A percentile compares a stretch with the other conserved stretches of the same genome.
phyloP scores from a whole-genome alignment of 306 rosid species.

The Castanea mollissima region DNA sequence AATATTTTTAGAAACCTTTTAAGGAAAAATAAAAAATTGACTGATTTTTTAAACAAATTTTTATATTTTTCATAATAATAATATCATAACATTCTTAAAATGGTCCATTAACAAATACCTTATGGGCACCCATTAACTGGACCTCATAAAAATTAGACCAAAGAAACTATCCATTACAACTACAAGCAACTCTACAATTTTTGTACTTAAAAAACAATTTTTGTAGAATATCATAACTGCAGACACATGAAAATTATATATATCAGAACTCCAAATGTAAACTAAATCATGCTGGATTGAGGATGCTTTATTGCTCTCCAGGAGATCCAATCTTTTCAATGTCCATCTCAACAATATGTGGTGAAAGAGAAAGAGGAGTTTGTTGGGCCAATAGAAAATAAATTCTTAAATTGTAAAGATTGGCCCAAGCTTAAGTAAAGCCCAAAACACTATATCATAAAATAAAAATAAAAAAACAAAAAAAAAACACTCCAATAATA shows the following conservation, averaged over 20 bases:
- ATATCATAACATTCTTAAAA: neutral
- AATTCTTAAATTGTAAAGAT: too few relatives aligned
- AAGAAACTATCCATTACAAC: slow-evolving; percentile 32
- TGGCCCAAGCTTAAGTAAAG: too few relatives aligned
- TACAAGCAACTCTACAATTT: slow-evolving; percentile 40
- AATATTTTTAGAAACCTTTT: too few relatives aligned
- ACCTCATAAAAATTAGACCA: neutral
- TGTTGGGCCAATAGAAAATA: slow-evolving; percentile 7
- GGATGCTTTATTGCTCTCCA: too few relatives aligned
- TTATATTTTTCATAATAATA: neutral
- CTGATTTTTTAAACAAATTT: neutral
- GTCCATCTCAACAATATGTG: slow-evolving; percentile 5
- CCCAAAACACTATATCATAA: too few relatives aligned
- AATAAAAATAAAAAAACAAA: too few relatives aligned
- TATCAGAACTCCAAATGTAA: too few relatives aligned
- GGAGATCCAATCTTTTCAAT: too few relatives aligned
- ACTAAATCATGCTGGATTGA: too few relatives aligned
- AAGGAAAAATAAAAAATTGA: too few relatives aligned
- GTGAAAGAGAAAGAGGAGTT: neutral
- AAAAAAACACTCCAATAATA: too few relatives aligned
- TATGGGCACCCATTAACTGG: neutral
- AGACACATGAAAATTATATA: slow-evolving; percentile 11
- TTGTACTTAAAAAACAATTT: neutral
- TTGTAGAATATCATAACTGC: slow-evolving; percentile 37
- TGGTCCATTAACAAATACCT: neutral